phyloP scores from a whole-genome alignment of 352 stramenopile species.

The Plasmopara muralis region DNA sequence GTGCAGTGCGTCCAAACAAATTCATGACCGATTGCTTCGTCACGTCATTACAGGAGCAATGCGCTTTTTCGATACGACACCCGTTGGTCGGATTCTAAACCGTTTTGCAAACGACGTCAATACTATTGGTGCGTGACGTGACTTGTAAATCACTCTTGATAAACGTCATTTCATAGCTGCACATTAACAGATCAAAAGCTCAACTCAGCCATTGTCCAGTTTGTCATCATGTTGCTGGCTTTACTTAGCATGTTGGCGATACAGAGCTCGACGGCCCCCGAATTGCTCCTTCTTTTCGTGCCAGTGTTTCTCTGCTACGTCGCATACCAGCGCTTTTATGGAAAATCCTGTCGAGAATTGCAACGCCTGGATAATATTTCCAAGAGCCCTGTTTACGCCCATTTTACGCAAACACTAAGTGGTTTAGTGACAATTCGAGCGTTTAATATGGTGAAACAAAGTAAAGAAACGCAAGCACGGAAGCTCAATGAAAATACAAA shows the following conservation, averaged over 20 bases:
- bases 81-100: conserved; percentile 71
- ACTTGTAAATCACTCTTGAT: no score
- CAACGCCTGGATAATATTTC: conserved; percentile 57
- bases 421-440: conserved; percentile 64
- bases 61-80: conserved; percentile 83
- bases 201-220: conserved; percentile 37
- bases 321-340: conserved; percentile 59
- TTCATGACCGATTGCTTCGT: conserved; percentile 58
- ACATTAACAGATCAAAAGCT: conserved; percentile 45
- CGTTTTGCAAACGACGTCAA: conserved; percentile 71
- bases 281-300: conserved; percentile 45
- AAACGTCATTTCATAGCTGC: not conserved
- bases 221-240: conserved; percentile 40
- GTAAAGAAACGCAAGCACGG: conserved; percentile 24
- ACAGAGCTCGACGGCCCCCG: conserved; percentile 35
- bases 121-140: conserved; percentile 38
- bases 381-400: conserved; percentile 86
- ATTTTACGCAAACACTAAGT: conserved; percentile 88
- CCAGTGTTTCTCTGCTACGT: conserved; percentile 64
- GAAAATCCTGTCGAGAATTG: conserved; percentile 57
- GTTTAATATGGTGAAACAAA: conserved; percentile 49
- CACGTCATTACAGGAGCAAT: conserved; percentile 69
- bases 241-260: conserved; percentile 49
- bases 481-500: conserved; percentile 64
- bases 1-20: conserved; percentile 56